phyloP scores from a whole-genome alignment of 345 rosid genomes.

The Salix caprea region DNA sequence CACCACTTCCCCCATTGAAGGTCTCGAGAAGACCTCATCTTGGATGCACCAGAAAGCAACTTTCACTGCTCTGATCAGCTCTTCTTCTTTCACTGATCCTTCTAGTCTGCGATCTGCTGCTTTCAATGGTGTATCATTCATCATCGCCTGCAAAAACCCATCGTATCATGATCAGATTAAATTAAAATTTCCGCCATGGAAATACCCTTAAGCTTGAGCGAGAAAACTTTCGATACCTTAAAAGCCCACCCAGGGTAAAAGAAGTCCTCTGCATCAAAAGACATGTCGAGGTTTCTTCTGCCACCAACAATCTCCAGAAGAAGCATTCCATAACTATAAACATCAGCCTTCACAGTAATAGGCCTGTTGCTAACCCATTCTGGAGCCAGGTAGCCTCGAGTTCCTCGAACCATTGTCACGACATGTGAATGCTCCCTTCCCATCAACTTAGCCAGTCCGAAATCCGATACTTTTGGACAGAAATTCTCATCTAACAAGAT shows the following conservation, averaged over 20 bases:
- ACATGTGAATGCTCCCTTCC: constrained; percentile 35
- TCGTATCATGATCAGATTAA: neutral
- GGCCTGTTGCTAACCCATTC: constrained; percentile 33
- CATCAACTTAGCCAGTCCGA: constrained; percentile 31
- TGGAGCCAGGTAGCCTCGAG: constrained; percentile 31
- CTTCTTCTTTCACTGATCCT: constrained; percentile 25
- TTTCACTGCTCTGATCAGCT: constrained; percentile 21
- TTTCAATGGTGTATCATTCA: constrained; percentile 16
- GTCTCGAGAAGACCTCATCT: constrained; percentile 29
- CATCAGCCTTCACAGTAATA: constrained; percentile 32
- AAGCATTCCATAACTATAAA: constrained; percentile 32
- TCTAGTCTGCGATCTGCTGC: constrained; percentile 22
- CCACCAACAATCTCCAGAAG: constrained; percentile 32
- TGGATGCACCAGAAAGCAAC: constrained; percentile 35
- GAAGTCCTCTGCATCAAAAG: constrained; percentile 36
- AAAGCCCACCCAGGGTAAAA: constrained; percentile 86
- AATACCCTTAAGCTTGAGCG: neutral
- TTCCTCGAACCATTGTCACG: constrained; percentile 33
- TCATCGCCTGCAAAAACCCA: constrained; percentile 14
- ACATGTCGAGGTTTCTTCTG: constrained; percentile 30
- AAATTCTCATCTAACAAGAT: constrained; percentile 26
- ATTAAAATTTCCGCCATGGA: neutral
- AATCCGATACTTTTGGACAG: constrained; percentile 30
- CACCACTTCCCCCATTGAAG: constrained; percentile 34
- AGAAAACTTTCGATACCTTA: constrained; percentile 38